Evolutionary conservation across 805 yeast genomes (phyloP).

Genomic region (Barnettozyma californica): DNA sequence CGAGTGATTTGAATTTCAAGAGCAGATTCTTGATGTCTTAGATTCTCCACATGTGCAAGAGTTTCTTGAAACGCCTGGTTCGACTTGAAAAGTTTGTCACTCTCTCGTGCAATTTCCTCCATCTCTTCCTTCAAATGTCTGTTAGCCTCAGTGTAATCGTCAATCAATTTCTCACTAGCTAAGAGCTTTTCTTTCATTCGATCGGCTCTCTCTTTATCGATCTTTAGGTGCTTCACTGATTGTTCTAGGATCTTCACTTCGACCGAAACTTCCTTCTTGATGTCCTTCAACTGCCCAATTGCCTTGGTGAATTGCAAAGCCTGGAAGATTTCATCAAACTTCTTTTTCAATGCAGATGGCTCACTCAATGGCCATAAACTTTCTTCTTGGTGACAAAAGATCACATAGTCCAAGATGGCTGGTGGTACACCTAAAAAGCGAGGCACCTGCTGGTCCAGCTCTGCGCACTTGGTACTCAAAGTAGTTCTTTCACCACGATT

Average conservation of each 20-base stretch:
- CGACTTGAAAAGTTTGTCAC: slow-evolving; percentile 61
- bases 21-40: slow-evolving; percentile 42
- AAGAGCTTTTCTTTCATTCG: slow-evolving; percentile 45
- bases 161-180: slow-evolving; percentile 39
- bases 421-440: slow-evolving; percentile 79
- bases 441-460: slow-evolving; percentile 79
- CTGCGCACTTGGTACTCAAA: slow-evolving; percentile 75
- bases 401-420: slow-evolving; percentile 84
- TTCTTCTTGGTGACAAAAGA: slow-evolving; percentile 97
- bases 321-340: slow-evolving; percentile 95
- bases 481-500: slow-evolving; percentile 65
- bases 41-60: slow-evolving; percentile 55
- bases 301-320: slow-evolving; percentile 92
- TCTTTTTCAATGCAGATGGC: slow-evolving; percentile 80
- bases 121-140: slow-evolving; percentile 44
- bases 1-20: slow-evolving; percentile 47
- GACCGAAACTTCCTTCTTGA: slow-evolving; percentile 69
- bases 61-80: slow-evolving; percentile 79
- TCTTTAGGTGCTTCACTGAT: slow-evolving; percentile 68
- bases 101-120: slow-evolving; percentile 46
- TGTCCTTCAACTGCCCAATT: slow-evolving; percentile 66
- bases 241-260: slow-evolving; percentile 76
- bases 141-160: slow-evolving; percentile 42
- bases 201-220: slow-evolving; percentile 69
- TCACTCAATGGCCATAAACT: slow-evolving; percentile 95